Percentiles rank a stretch among this genome's conserved stretches.
Evolutionary conservation across 441 rosid species (phyloP).

Genomic region (Gossypium davidsonii): DNA sequence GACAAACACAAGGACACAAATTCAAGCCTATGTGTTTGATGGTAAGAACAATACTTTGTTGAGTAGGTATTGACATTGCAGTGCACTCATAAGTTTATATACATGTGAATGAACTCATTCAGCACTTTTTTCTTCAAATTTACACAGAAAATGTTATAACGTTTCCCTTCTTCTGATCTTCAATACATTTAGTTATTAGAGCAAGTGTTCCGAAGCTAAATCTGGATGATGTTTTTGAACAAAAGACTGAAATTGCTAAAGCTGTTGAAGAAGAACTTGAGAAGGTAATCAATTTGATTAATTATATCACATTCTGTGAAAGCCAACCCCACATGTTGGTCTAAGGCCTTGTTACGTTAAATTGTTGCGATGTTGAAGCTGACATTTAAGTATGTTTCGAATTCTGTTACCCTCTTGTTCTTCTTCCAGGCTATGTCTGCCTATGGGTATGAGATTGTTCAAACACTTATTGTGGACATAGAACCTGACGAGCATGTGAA

Average conservation of each 20-base stretch:
- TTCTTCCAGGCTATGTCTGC: conserved; percentile 43
- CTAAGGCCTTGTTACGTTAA: not conserved
- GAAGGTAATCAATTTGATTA: not conserved
- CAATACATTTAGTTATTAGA: too few species aligned
- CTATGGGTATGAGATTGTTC: conserved; percentile 35
- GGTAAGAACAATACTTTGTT: not conserved
- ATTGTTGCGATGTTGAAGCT: too few species aligned
- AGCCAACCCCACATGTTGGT: not conserved
- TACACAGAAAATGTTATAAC: not conserved
- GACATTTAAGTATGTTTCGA: too few species aligned
- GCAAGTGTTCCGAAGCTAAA: too few species aligned
- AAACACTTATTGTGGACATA: conserved; percentile 6
- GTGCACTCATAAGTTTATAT: not conserved
- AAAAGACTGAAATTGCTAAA: too few species aligned
- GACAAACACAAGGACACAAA: too few species aligned
- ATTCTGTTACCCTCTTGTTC: not conserved
- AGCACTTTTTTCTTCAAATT: not conserved
- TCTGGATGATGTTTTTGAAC: too few species aligned
- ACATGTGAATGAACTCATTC: not conserved
- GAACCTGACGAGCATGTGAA: conserved; percentile 15
- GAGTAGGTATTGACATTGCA: not conserved
- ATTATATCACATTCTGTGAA: not conserved
- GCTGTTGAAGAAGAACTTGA: too few species aligned
- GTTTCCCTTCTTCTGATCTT: not conserved
- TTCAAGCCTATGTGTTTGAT: too few species aligned